Base-by-base conservation (phyloP, 495 filamentous ascomycete species). In the Hyaloscypha variabilis region DNA sequence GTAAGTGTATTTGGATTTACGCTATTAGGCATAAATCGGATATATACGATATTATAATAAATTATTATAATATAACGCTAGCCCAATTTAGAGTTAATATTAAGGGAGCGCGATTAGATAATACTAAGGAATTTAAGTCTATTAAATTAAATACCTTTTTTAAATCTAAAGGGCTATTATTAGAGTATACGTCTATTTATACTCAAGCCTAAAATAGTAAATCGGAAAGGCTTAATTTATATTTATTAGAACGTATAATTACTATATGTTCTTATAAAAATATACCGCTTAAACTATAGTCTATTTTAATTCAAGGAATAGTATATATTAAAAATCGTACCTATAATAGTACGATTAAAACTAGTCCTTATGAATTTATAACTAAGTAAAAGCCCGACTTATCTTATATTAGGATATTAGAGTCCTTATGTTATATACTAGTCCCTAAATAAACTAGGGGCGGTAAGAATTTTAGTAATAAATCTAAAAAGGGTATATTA, bases 281-380 rank as follows among this genome's bases (percentile, higher is more conserved):
- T 53, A 63, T 63, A 63, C 42, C 25, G 6, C 28, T 63, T 30
- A 30, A 30, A 28, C 26, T 63, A 31, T 63, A 54, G 62, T 51
- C 51, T 64, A 42, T 57, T 58, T 23, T 64, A 39, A 26, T 64
- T 29, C 13, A 64, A 28, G 24, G 23, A 42, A 64, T 64, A 53
- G 49, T 29, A 25, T 30, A 64, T 58, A 64, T 64, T 57, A 56
- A 64, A 29, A 64, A 64, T 58, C 24, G 51, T 21, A 64, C 62
- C 46, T 64, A 64, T 58, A 64, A 64, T 25, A 10, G 13, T 64
- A 46, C 49, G 39, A 64, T 64, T 57, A 58, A 58, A 5, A 46
- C 25, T 3, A 64, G 25, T 21, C 51, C 62, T 49, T 64, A 56
- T 46, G 29, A 42, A 19, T 3, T 8, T 13, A 6, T 64, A 39